Evolutionary conservation across 179 eudicot species (phyloP).

Genomic region (Camellia oleifera): DNA sequence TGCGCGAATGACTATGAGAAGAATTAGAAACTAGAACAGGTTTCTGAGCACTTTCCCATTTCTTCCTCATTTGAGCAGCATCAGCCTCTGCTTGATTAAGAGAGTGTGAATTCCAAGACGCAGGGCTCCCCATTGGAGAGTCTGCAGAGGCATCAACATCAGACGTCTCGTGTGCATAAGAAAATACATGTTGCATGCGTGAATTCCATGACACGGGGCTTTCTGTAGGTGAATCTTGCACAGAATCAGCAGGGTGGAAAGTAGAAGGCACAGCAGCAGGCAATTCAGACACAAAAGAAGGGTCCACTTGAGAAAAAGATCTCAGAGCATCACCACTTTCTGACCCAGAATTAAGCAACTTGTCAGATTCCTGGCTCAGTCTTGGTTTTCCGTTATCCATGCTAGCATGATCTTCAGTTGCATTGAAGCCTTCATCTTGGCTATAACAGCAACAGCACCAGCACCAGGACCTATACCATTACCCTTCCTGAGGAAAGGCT

Average conservation of each 20-base stretch:
- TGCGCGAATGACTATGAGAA: slow-evolving; percentile 57
- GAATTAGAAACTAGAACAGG: slow-evolving; percentile 60
- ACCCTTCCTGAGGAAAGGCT: slow-evolving; percentile 55
- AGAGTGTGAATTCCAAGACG: slow-evolving; percentile 63
- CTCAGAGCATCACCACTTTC: slow-evolving; percentile 53
- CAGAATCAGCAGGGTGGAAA: slow-evolving; percentile 42
- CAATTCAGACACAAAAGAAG: slow-evolving; percentile 42
- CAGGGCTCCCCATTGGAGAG: slow-evolving; percentile 83
- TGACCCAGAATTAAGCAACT: slow-evolving; percentile 45
- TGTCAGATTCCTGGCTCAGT: slow-evolving; percentile 50
- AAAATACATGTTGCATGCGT: slow-evolving; percentile 56
- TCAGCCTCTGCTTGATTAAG: slow-evolving; percentile 65
- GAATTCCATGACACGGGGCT: slow-evolving; percentile 90
- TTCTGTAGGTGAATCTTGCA: slow-evolving; percentile 64
- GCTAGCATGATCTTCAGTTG: slow-evolving; percentile 33
- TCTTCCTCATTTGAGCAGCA: slow-evolving; percentile 90
- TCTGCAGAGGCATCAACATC: slow-evolving; percentile 79
- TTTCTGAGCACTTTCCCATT: slow-evolving; percentile 95
- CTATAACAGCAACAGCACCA: slow-evolving; percentile 37
- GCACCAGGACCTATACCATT: slow-evolving; percentile 37
- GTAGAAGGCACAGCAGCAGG: slow-evolving; percentile 38
- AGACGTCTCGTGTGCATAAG: slow-evolving; percentile 67
- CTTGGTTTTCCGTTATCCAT: slow-evolving; percentile 41
- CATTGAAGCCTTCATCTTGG: slow-evolving; percentile 39
- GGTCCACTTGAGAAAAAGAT: slow-evolving; percentile 45